A percentile compares a stretch with the other conserved stretches of the same genome.
Conservation (phyloP, 2,329 filamentous ascomycete genomes). For the Talaromyces pinophilus region DNA sequence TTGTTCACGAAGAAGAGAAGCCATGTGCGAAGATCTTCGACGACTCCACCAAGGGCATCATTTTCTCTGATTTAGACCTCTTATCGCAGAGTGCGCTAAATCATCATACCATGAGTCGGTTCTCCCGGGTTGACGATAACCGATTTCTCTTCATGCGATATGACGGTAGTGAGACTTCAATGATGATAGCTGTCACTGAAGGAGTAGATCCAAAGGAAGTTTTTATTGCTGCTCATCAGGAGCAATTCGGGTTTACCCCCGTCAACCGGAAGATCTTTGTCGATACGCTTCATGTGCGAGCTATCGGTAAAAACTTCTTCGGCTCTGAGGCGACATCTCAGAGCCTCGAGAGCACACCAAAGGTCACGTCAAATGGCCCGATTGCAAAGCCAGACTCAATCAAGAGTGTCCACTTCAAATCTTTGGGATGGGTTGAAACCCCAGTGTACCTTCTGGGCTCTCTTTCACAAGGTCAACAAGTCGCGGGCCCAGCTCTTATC, state of each 20-base stretch:
- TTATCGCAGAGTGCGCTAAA: conserved; percentile 29
- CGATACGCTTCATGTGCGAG: conserved; percentile 69
- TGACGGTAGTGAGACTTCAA: conserved; percentile 71
- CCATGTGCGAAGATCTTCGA: conserved; percentile 31
- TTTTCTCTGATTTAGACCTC: neutral
- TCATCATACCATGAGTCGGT: conserved; percentile 12
- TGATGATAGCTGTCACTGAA: neutral
- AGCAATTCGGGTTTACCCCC: conserved; percentile 84
- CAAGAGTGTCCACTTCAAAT: conserved; percentile 3
- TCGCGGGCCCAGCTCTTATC: conserved; percentile 51
- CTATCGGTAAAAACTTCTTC: conserved; percentile 19
- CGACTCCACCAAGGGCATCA: neutral
- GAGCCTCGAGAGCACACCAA: neutral
- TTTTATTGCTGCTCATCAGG: conserved; percentile 58
- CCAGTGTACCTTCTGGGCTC: conserved; percentile 32
- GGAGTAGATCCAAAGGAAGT: conserved; percentile 13
- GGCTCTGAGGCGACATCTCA: neutral
- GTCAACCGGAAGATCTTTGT: conserved; percentile 75
- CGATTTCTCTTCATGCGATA: conserved; percentile 48
- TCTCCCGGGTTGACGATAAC: neutral
- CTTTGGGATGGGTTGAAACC: conserved; percentile 17
- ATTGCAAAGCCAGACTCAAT: neutral
- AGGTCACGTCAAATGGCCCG: neutral
- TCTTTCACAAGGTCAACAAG: conserved; percentile 24
- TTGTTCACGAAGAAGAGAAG: conserved; percentile 41